Base-by-base conservation (phyloP, 768 basidiomycete species). In the Pilatotrama ljubarskyi region DNA sequence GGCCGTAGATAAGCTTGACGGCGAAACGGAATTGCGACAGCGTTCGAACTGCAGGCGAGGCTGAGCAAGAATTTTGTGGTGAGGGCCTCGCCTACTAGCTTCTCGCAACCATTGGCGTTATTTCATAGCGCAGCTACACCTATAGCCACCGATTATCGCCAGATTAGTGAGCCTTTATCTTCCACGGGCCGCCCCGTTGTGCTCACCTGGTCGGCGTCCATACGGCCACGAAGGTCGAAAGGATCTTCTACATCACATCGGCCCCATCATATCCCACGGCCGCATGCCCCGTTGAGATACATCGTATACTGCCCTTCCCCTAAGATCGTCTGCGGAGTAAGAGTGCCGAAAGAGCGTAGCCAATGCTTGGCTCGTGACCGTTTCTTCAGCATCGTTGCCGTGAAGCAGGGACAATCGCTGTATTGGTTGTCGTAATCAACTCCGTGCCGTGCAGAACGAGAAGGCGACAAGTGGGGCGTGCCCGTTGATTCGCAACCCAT, bases 141-240 rank as follows among this genome's bases (percentile, higher is more conserved):
- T 48, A 56, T 22, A 48, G 55, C 55, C 55, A 13, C 55, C 55
- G 55, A 15, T 1, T 22, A 15, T 22, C 11, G 5, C 15, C 17
- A 15, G 40, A 56, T 44, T 8, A 47, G 49, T 46, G 43, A 61
- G 61, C 38, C 18, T 25, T 35, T 49, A 38, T 46, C 44, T 61
- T 7, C 42, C 37, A 41, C 55, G 61, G 55, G 29, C 61, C 61
- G 55, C 37, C 5, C 36, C 13, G 4, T 1, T 13, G 22, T 14
- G 54, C 61, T 62, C 61, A 62, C 61, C 61, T 62, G 61, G 26
- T 46, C 51, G 44, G 10, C 38, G 17, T 20, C 61, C 61, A 62
- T 47, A 62, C 43, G 61, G 61, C 25, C 9, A 46, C 18, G 55
- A 53, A 52, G 50, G 20, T 20, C 43, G 10, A n/a, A 24, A 2